These are phyloP conservation scores for Cornus florida DNA, from an alignment of 148 eudicot species.

Conservation along the genomic window DNA sequence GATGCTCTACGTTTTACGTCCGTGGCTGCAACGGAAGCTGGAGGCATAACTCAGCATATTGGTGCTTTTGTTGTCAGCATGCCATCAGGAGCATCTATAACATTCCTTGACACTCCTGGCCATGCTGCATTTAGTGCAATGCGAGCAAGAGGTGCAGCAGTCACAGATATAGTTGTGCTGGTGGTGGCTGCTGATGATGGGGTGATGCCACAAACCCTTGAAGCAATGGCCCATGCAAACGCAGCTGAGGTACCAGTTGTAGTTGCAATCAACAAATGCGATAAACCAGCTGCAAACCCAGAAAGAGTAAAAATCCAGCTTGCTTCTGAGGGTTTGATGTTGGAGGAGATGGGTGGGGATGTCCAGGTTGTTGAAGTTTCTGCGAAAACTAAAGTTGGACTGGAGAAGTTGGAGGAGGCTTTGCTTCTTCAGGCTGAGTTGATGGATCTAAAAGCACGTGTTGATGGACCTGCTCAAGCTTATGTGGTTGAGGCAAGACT, in stretches of 20 bases:
- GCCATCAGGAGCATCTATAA: slow-evolving; percentile 84
- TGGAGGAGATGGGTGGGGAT: slow-evolving; percentile 97
- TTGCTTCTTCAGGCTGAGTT: slow-evolving; percentile 92
- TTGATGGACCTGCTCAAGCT: slow-evolving; percentile 97
- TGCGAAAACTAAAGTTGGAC: slow-evolving; percentile 59
- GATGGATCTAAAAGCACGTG: slow-evolving; percentile 90
- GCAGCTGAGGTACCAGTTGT: slow-evolving; percentile 84
- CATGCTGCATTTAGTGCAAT: slow-evolving; percentile 98
- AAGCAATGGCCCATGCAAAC: slow-evolving; percentile 92
- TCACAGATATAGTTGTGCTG: slow-evolving; percentile 86
- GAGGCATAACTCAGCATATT: slow-evolving; percentile 95
- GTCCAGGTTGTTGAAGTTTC: slow-evolving; percentile 90
- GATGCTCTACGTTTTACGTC: slow-evolving; percentile 90
- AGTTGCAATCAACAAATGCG: slow-evolving; percentile 92
- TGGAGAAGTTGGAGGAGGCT: slow-evolving; percentile 83
- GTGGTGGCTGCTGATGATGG: slow-evolving; percentile 99
- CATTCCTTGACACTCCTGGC: slow-evolving; percentile 98
- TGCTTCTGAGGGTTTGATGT: slow-evolving; percentile 72
- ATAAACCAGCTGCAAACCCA: slow-evolving; percentile 85
- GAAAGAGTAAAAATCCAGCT: slow-evolving; percentile 86
- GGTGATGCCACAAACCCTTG: slow-evolving; percentile 97
- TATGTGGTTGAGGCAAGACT: slow-evolving; percentile 97
- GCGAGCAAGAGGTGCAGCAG: slow-evolving; percentile 97
- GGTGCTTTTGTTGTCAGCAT: slow-evolving; percentile 93
- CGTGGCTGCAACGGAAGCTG: slow-evolving; percentile 88